phyloP scores from a whole-genome alignment of 1,284 basidiomycete genomes.

The Tilletia indica region DNA sequence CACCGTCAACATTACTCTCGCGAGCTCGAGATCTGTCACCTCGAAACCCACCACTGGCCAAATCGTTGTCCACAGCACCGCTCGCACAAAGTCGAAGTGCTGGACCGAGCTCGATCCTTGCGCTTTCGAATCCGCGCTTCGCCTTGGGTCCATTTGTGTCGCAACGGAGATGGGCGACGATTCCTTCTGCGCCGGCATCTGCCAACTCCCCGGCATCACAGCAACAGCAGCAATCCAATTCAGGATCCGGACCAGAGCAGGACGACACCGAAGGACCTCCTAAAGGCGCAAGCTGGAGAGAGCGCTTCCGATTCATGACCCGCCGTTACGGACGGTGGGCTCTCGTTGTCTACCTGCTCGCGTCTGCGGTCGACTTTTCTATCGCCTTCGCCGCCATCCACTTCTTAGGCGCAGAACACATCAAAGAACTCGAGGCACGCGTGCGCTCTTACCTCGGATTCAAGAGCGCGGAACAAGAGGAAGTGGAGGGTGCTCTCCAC shows the following conservation, averaged over 20 bases:
- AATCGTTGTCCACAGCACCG: too few relatives aligned
- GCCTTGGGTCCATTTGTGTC: too few relatives aligned
- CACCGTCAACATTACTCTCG: too few relatives aligned
- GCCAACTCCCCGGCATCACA: neutral
- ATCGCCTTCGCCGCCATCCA: conserved; percentile 82
- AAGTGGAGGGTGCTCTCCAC: neutral
- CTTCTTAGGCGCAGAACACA: conserved; percentile 83
- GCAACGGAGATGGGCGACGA: too few relatives aligned
- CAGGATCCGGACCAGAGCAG: neutral
- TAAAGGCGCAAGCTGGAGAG: conserved; percentile 10
- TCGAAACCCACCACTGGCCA: too few relatives aligned
- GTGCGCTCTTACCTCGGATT: conserved; percentile 57
- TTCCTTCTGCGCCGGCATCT: neutral
- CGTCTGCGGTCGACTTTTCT: conserved; percentile 40
- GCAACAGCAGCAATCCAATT: neutral
- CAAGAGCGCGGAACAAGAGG: conserved; percentile 26
- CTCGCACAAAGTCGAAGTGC: too few relatives aligned
- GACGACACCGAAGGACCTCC: neutral
- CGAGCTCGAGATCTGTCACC: too few relatives aligned
- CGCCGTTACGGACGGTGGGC: conserved; percentile 55
- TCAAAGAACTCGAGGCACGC: conserved; percentile 67
- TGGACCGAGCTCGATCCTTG: too few relatives aligned
- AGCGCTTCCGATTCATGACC: conserved; percentile 39
- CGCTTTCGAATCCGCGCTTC: too few relatives aligned
- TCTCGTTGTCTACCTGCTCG: conserved; percentile 45